Percentiles rank a stretch among this genome's conserved stretches.
These are phyloP conservation scores for Diaporthe longicolla DNA, from an alignment of 2,329 filamentous ascomycete species.

Conservation along the genomic window DNA sequence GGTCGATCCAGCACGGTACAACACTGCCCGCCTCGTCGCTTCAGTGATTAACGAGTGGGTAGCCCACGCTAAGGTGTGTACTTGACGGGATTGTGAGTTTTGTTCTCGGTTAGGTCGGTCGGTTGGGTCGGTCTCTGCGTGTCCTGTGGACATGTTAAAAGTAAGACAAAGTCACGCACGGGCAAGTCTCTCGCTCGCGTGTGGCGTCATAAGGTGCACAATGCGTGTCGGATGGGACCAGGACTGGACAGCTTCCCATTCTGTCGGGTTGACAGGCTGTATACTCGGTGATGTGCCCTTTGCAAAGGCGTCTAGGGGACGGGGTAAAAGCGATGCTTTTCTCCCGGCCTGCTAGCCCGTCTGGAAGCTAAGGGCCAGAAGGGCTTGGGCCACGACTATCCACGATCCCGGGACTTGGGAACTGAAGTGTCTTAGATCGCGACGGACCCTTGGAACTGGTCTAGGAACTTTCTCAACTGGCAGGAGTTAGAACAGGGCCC, in stretches of 20 bases:
- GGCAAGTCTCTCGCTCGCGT: neutral
- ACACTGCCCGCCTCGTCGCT: neutral
- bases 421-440: slow-evolving; percentile 16
- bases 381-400: neutral
- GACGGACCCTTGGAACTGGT: slow-evolving; percentile 1
- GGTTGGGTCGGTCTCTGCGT: neutral
- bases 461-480: neutral
- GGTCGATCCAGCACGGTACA: neutral
- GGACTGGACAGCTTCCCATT: slow-evolving; percentile 2
- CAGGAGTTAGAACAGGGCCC: neutral
- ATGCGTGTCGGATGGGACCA: slow-evolving; percentile 11
- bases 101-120: neutral
- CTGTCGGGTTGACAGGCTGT: slow-evolving; percentile 31
- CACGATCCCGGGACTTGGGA: slow-evolving; percentile 14
- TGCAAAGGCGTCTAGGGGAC: neutral
- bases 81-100: neutral
- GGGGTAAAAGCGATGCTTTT: slow-evolving; percentile 12
- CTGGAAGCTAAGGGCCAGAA: neutral
- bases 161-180: slow-evolving; percentile 25
- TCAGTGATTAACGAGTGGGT: neutral
- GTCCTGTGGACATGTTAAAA: neutral
- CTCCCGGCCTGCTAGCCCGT: slow-evolving; percentile 19
- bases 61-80: neutral
- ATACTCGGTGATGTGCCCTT: neutral
- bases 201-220: slow-evolving; percentile 13